These are phyloP conservation scores for Penicillium sp. DNA, from an alignment of 2,329 filamentous ascomycete species.

Conservation along the genomic window DNA sequence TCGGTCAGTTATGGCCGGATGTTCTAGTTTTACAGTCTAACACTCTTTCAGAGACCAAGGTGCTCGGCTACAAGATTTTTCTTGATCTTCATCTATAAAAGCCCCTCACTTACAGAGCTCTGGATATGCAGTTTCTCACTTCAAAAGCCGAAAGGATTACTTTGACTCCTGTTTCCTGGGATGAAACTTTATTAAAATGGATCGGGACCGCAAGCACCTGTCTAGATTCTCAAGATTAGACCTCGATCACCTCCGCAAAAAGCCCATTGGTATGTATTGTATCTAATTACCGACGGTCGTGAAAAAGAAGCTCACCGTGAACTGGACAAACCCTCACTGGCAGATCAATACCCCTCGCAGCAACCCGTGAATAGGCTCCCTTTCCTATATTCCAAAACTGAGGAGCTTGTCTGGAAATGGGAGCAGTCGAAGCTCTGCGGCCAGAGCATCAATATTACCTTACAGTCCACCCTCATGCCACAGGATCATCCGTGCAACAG, in stretches of 20 bases:
- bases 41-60: neutral
- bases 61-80: neutral
- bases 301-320: neutral
- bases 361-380: neutral
- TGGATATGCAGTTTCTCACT: neutral
- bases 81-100: neutral
- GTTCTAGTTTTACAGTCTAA: neutral
- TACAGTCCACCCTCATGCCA: constrained; percentile 1
- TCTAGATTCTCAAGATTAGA: neutral
- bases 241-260: neutral
- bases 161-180: neutral
- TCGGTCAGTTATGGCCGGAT: neutral
- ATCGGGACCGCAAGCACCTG: neutral
- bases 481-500: neutral
- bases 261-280: neutral
- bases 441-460: neutral
- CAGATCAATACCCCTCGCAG: neutral
- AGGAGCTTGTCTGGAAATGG: constrained; percentile 5
- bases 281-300: neutral
- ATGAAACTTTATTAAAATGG: neutral
- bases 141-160: neutral
- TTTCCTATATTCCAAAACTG: constrained; percentile 4
- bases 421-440: constrained; percentile 1
- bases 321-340: neutral
- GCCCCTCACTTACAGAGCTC: neutral